Conservation (phyloP, 2,329 filamentous ascomycete species). For the Colletotrichum musae region DNA sequence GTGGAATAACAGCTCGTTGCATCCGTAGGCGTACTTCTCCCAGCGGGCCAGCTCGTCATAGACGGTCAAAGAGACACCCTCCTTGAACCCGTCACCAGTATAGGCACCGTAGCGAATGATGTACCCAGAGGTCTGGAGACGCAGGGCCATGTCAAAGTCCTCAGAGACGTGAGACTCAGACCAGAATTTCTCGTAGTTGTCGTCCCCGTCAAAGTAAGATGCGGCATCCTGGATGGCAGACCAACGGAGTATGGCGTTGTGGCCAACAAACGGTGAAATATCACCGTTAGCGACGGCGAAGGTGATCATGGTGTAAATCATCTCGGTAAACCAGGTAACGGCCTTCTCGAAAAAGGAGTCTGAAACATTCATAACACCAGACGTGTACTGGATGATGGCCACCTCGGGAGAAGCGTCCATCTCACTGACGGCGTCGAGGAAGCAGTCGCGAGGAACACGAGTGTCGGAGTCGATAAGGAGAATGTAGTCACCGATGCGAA, state of each 20-base stretch:
- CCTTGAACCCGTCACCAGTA: slow-evolving; percentile 78
- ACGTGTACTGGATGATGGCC: slow-evolving; percentile 80
- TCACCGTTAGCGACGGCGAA: slow-evolving; percentile 81
- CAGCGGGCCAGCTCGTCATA: slow-evolving; percentile 81
- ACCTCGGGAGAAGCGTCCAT: slow-evolving; percentile 80
- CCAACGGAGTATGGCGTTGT: slow-evolving; percentile 84
- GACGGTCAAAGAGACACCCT: slow-evolving; percentile 80
- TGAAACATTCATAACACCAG: slow-evolving; percentile 83
- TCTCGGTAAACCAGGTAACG: slow-evolving; percentile 84
- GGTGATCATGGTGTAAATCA: slow-evolving; percentile 81
- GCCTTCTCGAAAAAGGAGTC: slow-evolving; percentile 80
- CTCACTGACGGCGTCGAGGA: slow-evolving; percentile 78
- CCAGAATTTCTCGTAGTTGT: slow-evolving; percentile 78
- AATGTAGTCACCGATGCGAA: slow-evolving; percentile 73
- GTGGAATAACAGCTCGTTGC: slow-evolving; percentile 79
- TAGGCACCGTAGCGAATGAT: slow-evolving; percentile 79
- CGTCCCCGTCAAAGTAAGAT: slow-evolving; percentile 59
- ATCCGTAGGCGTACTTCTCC: slow-evolving; percentile 82
- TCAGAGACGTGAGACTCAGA: slow-evolving; percentile 83
- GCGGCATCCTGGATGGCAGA: slow-evolving; percentile 54
- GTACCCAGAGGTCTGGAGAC: slow-evolving; percentile 78
- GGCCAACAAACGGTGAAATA: slow-evolving; percentile 81
- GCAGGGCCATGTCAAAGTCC: slow-evolving; percentile 82
- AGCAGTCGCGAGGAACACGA: slow-evolving; percentile 76
- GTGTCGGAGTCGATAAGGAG: slow-evolving; percentile 79